Base-by-base conservation (phyloP, 78 protist species). In the Pelomyxa schiedti region DNA sequence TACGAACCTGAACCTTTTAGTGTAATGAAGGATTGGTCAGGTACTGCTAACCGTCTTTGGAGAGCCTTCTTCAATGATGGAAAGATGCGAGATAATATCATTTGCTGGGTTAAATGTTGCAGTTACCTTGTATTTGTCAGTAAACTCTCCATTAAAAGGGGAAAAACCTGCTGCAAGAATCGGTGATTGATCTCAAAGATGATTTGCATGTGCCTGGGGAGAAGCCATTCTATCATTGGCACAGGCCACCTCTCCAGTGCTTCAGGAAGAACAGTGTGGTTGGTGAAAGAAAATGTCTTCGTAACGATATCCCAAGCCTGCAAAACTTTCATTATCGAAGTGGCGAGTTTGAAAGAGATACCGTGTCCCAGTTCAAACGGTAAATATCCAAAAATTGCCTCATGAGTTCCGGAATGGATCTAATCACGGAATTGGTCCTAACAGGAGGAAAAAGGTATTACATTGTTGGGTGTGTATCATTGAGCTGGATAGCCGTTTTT, bases 241-340 rank as follows among this genome's bases (percentile, higher is more conserved):
- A 93, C 94, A 35, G 94, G 85, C 98, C 98, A 95, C 84, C 84
- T 82, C 86, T 95, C 98, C 38, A 95, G 86, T 0, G 98, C 98
- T 74, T 95, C 98, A 35, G 98, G 96, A 39, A 95, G 88, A 30
- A 95, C 86, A 35, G 98, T 95, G 86, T 95, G 98, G 87, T 95
- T 95, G 71, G 98, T 95, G 96, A 86, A 95, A 29, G 85, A 89
- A 69, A 81, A 90, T 2, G 90, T 84, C 53, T 66, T 72, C 75
- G 66, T 37, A 30, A 78, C 78, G 71, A 95, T 86, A 30, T 75
- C 86, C 93, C 94, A 92, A 2, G 98, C 97, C 35, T 71, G 90
- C n/a, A n/a, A n/a, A n/a, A n/a, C n/a, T n/a, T n/a, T n/a, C n/a
- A n/a, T n/a, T n/a, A n/a, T n/a, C n/a, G n/a, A n/a, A n/a, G n/a